Base-by-base conservation (phyloP, 148 eudicot species). In the Rhododendron simsii region DNA sequence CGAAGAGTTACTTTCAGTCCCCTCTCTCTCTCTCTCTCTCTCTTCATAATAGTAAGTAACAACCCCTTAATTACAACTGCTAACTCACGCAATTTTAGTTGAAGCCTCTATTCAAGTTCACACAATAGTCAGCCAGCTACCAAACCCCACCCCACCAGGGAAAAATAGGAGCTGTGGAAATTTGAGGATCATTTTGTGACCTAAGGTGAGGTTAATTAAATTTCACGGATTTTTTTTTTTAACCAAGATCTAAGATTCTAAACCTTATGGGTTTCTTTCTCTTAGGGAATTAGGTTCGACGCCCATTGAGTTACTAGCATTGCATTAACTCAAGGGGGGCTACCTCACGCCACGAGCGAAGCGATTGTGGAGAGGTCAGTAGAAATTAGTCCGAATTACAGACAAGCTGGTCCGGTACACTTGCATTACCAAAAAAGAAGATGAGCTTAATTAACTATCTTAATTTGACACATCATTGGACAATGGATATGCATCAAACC, bases 81-180 rank as follows among this genome's bases (percentile, higher is more conserved):
- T 59, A 61, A 85, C 26, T 85, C 26, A 78, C 75, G 71, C 87
- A 61, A 67, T 63, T 15, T 37, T 33, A 80, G 35, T 85, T 30
- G 63, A 14, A 79, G 73, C 80, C 71, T n/a, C 14, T 80, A 65
- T 80, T 81, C 16, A 69, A 80, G 82, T 51, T 78, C 21, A 7
- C 5, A 39, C 30, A 12, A 11, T 12, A 47, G 53, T 45, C 55
- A 50, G 83, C 5, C 2, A 80, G 13, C n/a, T 30, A 50, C 7
- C 61, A 50, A 50, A 80, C 26, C 44, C 15, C 61, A 50, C 18
- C 26, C 83, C 37, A 45, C 50, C 16, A 11, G 51, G 14, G 2
- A n/a, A 23, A n/a, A 23, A 71, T 59, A 59, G 7, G 65, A 59
- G 5, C 33, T 65, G n/a, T 65, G 30, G 71, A 65, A 23, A 65